phyloP scores from a whole-genome alignment of 805 yeast genomes.

The Lachancea lanzarotensis region DNA sequence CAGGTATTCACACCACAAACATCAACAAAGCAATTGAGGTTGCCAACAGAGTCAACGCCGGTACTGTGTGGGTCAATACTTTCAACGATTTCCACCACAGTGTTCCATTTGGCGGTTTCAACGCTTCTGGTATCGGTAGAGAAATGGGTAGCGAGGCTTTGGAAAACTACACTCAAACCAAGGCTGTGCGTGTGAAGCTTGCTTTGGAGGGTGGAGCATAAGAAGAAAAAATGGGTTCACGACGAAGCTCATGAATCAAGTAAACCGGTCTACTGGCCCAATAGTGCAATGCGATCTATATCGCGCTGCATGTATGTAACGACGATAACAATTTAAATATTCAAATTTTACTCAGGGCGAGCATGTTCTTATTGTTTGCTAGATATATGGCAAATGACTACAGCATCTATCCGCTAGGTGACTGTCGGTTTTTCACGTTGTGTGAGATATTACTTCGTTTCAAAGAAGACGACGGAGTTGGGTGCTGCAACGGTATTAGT shows the following conservation, averaged over 20 bases:
- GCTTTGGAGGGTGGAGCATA: background rate
- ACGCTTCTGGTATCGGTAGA: constrained; percentile 87
- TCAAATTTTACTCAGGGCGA: background rate
- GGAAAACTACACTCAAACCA: constrained; percentile 76
- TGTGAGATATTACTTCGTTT: no score
- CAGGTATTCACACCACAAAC: constrained; percentile 79
- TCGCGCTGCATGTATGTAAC: background rate
- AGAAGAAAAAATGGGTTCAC: background rate
- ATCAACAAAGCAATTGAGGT: constrained; percentile 70
- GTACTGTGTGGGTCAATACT: constrained; percentile 88
- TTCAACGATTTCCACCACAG: constrained; percentile 81
- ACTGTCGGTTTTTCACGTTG: no score
- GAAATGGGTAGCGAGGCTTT: constrained; percentile 88
- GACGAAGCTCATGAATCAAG: background rate
- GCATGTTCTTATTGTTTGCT: background rate
- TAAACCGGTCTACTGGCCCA: background rate
- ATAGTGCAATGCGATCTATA: background rate
- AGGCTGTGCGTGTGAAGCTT: constrained; percentile 61
- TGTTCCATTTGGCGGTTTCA: constrained; percentile 92
- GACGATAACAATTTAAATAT: background rate
- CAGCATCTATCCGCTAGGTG: no score
- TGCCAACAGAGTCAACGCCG: constrained; percentile 69
- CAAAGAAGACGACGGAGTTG: no score
- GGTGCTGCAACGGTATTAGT: no score
- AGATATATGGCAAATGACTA: no score